These are phyloP conservation scores for Alternaria burnsii DNA, from an alignment of 2,329 filamentous ascomycete genomes.

Conservation along the genomic window DNA sequence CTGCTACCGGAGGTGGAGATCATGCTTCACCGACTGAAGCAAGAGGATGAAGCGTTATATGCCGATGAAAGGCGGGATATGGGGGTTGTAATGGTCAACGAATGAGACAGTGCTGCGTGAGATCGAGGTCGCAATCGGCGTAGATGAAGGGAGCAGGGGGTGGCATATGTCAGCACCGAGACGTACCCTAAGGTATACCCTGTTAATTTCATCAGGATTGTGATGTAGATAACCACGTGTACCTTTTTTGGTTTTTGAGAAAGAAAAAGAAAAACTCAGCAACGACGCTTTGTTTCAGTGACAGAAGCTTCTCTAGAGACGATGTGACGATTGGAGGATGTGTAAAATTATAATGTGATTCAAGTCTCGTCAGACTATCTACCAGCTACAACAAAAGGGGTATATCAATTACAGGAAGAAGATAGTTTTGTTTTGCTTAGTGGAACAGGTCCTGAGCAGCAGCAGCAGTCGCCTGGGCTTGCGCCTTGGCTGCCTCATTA, in stretches of 20 bases:
- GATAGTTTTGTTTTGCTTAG: neutral
- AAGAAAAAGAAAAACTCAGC: too few relatives aligned
- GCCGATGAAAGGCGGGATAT: neutral
- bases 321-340: neutral
- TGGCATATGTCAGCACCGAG: neutral
- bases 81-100: neutral
- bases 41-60: neutral
- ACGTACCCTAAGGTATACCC: neutral
- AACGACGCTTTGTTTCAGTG: neutral
- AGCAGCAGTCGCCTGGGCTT: constrained; percentile 47
- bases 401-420: constrained; percentile 8
- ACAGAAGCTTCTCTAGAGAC: neutral
- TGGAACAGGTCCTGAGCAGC: constrained; percentile 35
- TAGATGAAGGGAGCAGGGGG: neutral
- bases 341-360: neutral
- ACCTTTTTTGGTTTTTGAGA: too few relatives aligned
- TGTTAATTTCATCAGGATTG: neutral
- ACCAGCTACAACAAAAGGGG: neutral
- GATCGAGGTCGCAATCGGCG: neutral
- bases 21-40: neutral
- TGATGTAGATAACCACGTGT: neutral
- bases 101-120: neutral
- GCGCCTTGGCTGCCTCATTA: constrained; percentile 28
- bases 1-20: neutral
- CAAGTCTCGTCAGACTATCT: neutral